phyloP scores from a whole-genome alignment of 108 stramenopile species.

The Skeletonema marinoi region DNA sequence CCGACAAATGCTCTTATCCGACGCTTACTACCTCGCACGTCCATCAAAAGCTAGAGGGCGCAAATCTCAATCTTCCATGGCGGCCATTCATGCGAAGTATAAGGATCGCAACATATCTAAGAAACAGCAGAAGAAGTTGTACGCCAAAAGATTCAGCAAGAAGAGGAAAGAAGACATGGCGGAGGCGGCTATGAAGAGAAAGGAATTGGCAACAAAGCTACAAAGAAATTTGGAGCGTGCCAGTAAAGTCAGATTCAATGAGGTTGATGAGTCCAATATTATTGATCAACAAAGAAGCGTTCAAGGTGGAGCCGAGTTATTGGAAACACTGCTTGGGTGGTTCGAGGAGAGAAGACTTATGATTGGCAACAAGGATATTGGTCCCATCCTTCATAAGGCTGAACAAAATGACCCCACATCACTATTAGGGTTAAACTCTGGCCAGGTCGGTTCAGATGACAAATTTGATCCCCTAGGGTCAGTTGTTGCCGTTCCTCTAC shows the following conservation, averaged over 20 bases:
- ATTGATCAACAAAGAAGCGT: not conserved
- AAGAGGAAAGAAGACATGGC: constrained; percentile 38
- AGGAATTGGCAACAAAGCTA: constrained; percentile 32
- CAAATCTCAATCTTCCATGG: constrained; percentile 13
- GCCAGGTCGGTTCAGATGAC: constrained; percentile 10
- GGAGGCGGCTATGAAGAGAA: constrained; percentile 25
- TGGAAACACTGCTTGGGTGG: constrained; percentile 18
- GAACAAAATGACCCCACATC: constrained; percentile 1
- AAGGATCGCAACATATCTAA: constrained; percentile 44
- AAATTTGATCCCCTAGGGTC: constrained; percentile 30
- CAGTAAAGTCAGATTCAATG: not conserved
- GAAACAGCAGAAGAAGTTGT: constrained; percentile 42
- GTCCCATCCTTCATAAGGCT: not conserved
- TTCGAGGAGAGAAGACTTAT: constrained; percentile 15
- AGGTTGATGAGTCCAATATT: not conserved
- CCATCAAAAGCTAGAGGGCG: constrained; percentile 38
- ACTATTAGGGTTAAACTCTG: not conserved
- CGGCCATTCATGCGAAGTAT: constrained; percentile 43
- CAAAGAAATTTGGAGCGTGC: constrained; percentile 23
- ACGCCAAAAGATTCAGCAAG: constrained; percentile 32
- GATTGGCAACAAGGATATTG: not conserved
- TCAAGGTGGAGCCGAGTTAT: constrained; percentile 1
- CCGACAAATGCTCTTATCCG: constrained; percentile 37
- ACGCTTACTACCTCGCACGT: constrained; percentile 42
- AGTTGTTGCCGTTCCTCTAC: constrained; percentile 18